Evolutionary conservation across 768 basidiomycete genomes (phyloP).

Genomic region (Boletus rufocinnamomeus): DNA sequence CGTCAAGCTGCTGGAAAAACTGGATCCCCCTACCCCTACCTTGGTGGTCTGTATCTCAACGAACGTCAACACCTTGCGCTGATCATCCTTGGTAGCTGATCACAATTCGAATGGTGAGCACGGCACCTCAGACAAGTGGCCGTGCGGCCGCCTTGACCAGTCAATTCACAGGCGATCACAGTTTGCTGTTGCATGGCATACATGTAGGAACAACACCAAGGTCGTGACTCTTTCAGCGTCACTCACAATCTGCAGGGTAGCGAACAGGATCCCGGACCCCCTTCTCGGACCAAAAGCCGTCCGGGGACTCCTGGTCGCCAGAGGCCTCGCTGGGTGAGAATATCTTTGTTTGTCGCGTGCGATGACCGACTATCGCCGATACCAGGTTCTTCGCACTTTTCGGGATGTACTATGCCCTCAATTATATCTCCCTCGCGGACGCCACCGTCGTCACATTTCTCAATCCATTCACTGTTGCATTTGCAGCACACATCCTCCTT

Average conservation of each 20-base stretch:
- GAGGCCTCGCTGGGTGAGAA: slow-evolving; percentile 66
- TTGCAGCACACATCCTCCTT: neutral
- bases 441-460: neutral
- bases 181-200: neutral
- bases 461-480: neutral
- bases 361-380: neutral
- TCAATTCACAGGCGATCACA: neutral
- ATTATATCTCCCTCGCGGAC: neutral
- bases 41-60: neutral
- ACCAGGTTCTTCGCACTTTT: slow-evolving; percentile 54
- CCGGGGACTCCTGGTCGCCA: slow-evolving; percentile 46
- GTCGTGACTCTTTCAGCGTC: neutral
- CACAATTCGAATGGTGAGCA: neutral
- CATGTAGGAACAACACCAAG: neutral
- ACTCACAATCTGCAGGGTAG: slow-evolving; percentile 28
- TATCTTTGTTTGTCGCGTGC: neutral
- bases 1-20: neutral
- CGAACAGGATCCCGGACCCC: slow-evolving; percentile 53
- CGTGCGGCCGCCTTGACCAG: neutral
- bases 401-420: neutral
- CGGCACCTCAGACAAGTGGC: neutral
- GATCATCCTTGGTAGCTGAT: neutral
- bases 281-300: slow-evolving; percentile 62
- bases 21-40: neutral
- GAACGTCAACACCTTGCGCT: neutral